Percentiles rank a stretch among this genome's conserved stretches.
These are phyloP conservation scores for Murraya koenigii DNA, from an alignment of 345 rosid species.

Conservation along the genomic window DNA sequence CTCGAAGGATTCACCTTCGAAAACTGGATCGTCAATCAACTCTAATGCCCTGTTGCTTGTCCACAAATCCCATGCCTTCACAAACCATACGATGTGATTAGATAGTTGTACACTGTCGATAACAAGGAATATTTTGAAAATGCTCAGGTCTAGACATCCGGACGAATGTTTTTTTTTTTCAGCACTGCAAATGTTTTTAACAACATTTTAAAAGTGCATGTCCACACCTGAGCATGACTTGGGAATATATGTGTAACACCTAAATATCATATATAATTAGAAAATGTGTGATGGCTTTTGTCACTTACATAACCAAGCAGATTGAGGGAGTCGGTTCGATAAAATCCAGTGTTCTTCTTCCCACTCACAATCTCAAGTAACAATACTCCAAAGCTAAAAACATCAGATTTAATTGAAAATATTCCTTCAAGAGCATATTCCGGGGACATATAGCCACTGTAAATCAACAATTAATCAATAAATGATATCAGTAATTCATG, in stretches of 20 bases:
- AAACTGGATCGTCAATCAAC: slow-evolving; percentile 11
- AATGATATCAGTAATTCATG: no score
- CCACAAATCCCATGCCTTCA: slow-evolving; percentile 39
- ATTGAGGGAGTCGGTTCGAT: slow-evolving; percentile 24
- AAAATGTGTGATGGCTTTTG: not conserved
- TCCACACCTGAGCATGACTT: no score
- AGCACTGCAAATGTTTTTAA: no score
- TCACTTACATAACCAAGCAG: slow-evolving; percentile 29
- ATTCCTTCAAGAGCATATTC: slow-evolving; percentile 16
- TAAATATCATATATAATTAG: no score
- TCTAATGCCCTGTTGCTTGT: slow-evolving; percentile 9
- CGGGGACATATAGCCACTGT: slow-evolving; percentile 44
- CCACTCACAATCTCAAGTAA: slow-evolving; percentile 35
- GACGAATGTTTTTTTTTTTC: no score
- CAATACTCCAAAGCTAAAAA: slow-evolving; percentile 6
- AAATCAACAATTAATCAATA: not conserved
- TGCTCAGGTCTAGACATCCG: no score
- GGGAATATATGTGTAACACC: no score
- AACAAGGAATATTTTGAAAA: no score
- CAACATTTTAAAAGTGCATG: no score
- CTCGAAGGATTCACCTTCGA: not conserved
- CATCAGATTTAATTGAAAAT: slow-evolving; percentile 9
- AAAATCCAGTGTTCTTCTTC: slow-evolving; percentile 42
- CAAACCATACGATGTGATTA: no score
- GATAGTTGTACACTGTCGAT: no score